Base-by-base conservation (phyloP, 768 basidiomycete species). In the Rickenella mellea region DNA sequence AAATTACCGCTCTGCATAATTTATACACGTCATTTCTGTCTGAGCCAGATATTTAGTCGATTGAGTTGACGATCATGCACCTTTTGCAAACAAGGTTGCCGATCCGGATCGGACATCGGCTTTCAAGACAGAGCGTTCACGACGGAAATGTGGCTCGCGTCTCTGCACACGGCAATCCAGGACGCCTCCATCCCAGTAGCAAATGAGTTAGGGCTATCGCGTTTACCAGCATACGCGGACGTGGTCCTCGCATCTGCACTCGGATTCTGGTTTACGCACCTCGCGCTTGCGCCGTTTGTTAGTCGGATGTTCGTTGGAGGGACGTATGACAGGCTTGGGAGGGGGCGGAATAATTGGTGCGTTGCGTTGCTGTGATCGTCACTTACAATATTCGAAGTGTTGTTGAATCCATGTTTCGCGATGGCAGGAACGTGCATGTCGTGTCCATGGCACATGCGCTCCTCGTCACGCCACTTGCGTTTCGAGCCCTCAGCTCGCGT, bases 371-470 rank as follows among this genome's bases (percentile, higher is more conserved):
- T 26, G 28, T 5, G 22, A 5, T 30, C 10, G 10, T 15, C 8
- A 17, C 17, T 33, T 12, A 29, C 42, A n/a, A n/a, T n/a, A n/a
- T n/a, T n/a, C n/a, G n/a, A n/a, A n/a, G 39, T 19, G 36, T n/a
- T 22, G 20, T 9, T 27, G 20, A 2, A 21, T n/a, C 15, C 28
- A 35, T 45, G 22, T 11, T n/a, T 32, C 33, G 33, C 17, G 40
- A 37, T 24, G 27, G 19, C 36, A 48, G 35, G 41, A 40, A 43
- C 21, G 74, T 78, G 43, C 85, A 78, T 46, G 64, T 80, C 26
- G 76, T 81, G 20, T 88, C 89, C 0, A 76, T 88, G 50, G 63
- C 77, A 1, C 85, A 92, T 54, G 77, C 82, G 0, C 41, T 84
- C 19, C 53, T 85, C 40, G 69, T 85, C 41, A 67, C 89, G 26